Evolutionary conservation across 352 stramenopile species (phyloP).

Genomic region (Phytopythium cucurbitacearum): DNA sequence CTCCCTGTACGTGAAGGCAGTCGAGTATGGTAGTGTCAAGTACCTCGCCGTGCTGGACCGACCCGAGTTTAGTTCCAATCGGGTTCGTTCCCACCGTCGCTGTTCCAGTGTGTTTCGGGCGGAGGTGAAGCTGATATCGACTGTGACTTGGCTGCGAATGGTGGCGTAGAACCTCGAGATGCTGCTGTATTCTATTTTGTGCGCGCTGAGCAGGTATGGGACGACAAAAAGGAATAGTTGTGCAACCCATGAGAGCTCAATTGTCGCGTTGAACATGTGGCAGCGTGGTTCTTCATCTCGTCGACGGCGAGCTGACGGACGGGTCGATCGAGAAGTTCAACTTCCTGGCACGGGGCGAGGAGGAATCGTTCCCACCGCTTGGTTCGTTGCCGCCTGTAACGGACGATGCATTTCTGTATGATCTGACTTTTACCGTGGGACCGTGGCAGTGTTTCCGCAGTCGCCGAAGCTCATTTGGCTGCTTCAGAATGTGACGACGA

Average conservation of each 20-base stretch:
- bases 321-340: constrained; percentile 53
- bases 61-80: constrained; percentile 35
- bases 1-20: constrained; percentile 70
- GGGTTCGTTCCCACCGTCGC: constrained; percentile 7
- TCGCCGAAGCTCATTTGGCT: constrained; percentile 70
- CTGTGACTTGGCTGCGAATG: neutral
- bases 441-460: constrained; percentile 59
- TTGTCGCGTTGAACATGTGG: neutral
- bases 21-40: constrained; percentile 61
- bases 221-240: no score
- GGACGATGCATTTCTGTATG: neutral
- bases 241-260: neutral
- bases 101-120: neutral
- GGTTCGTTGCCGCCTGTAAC: neutral
- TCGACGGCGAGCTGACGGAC: constrained; percentile 44
- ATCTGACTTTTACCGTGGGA: neutral
- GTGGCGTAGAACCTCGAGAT: constrained; percentile 35
- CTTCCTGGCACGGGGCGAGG: constrained; percentile 36
- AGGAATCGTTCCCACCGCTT: neutral
- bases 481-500: constrained; percentile 54
- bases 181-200: constrained; percentile 65
- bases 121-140: no score
- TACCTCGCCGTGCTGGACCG: constrained; percentile 70
- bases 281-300: constrained; percentile 70
- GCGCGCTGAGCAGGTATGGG: constrained; percentile 56